A percentile compares a stretch with the other conserved stretches of the same genome.
Evolutionary conservation across 73 alveolate genomes (phyloP).

Genomic region (Tetrahymena elliotti): DNA sequence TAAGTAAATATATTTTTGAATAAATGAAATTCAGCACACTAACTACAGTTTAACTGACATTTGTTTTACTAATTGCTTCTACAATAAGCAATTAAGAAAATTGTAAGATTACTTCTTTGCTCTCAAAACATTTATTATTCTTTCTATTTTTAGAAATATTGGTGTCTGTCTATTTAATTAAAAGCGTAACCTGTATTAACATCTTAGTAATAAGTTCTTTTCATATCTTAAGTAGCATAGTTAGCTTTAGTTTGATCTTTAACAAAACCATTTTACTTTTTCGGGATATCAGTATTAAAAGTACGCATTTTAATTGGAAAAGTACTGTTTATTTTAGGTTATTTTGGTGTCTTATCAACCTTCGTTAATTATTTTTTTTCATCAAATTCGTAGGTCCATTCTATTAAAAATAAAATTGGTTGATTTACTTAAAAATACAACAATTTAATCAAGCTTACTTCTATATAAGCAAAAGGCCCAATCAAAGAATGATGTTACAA

Average conservation of each 20-base stretch:
- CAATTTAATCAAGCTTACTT: background rate
- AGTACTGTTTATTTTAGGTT: background rate
- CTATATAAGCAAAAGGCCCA: background rate
- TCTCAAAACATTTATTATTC: background rate
- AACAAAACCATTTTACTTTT: background rate
- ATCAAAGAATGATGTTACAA: constrained; percentile 2
- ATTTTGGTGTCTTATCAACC: background rate
- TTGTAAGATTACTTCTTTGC: background rate
- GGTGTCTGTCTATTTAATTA: background rate
- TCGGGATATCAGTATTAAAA: background rate
- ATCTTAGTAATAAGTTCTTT: background rate
- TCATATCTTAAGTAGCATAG: background rate
- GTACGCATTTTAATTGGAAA: background rate
- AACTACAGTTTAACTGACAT: too few species aligned
- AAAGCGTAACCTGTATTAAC: background rate
- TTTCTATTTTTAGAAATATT: background rate
- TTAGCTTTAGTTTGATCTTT: background rate
- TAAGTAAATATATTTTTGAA: background rate
- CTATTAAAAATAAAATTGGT: background rate
- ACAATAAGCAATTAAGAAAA: background rate
- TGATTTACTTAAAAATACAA: background rate
- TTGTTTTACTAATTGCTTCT: background rate
- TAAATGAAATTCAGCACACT: background rate
- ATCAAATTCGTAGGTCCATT: background rate
- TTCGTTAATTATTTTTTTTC: background rate